Percentiles rank a stretch among this genome's conserved stretches.
Conservation (phyloP, 1,284 basidiomycete species). For the Puccinia hordei region DNA sequence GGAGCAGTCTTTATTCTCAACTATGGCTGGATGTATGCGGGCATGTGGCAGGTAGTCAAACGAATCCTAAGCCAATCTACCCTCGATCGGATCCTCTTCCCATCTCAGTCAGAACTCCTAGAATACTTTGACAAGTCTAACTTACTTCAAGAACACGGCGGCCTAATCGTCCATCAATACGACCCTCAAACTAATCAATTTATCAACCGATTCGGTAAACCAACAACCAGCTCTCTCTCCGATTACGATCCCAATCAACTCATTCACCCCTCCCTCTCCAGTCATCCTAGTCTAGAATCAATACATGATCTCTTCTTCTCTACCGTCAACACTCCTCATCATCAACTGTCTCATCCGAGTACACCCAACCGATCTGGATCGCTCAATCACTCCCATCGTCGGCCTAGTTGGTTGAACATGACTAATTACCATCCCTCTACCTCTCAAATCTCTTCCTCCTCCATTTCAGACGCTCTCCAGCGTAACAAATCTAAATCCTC, state of each 20-base stretch:
- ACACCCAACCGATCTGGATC: constrained; percentile 7
- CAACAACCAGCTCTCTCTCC: not conserved
- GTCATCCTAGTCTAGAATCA: constrained; percentile 35
- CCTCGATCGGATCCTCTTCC: constrained; percentile 73
- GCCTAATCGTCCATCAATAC: constrained; percentile 54
- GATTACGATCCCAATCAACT: not conserved
- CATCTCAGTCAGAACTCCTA: constrained; percentile 66
- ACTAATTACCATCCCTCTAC: constrained; percentile 20
- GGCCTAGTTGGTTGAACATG: constrained; percentile 39
- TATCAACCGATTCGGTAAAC: constrained; percentile 22
- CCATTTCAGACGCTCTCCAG: not conserved
- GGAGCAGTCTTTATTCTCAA: constrained; percentile 78
- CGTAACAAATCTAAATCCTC: constrained; percentile 15
- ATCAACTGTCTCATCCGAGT: constrained; percentile 17
- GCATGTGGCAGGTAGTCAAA: constrained; percentile 75
- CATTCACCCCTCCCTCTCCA: not conserved
- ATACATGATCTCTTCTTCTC: constrained; percentile 45
- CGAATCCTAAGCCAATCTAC: constrained; percentile 71
- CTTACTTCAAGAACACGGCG: constrained; percentile 61
- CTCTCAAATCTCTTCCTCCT: constrained; percentile 11
- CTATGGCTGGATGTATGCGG: constrained; percentile 77
- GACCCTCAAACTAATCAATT: constrained; percentile 46
- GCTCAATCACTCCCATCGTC: constrained; percentile 8
- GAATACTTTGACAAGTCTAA: constrained; percentile 66
- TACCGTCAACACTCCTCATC: constrained; percentile 28